phyloP scores from a whole-genome alignment of 1,139 yeast genomes.

The Geotrichum fermentans region DNA sequence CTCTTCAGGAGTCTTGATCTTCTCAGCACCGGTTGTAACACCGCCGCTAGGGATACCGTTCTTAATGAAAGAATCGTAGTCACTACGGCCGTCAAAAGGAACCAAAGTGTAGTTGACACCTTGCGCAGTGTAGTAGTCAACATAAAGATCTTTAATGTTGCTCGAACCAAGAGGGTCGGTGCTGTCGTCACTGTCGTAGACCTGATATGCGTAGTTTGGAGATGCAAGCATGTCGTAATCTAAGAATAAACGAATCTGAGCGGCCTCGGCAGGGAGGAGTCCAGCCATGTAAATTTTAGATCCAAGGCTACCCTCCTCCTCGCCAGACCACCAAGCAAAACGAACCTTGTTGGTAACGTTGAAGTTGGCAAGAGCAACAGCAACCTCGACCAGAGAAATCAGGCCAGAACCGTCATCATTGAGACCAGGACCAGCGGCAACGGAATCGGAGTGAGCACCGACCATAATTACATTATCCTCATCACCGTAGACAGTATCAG shows the following conservation, averaged over 20 bases:
- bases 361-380: slow-evolving; percentile 68
- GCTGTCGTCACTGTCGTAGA: slow-evolving; percentile 59
- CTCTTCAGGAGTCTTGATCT: slow-evolving; percentile 57
- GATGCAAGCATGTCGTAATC: slow-evolving; percentile 99
- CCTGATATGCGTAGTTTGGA: slow-evolving; percentile 84
- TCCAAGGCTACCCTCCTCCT: slow-evolving; percentile 91
- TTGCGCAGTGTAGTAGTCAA: slow-evolving; percentile 48
- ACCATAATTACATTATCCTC: slow-evolving; percentile 78
- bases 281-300: slow-evolving; percentile 68
- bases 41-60: slow-evolving; percentile 93
- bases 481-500: slow-evolving; percentile 80
- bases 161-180: slow-evolving; percentile 85
- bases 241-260: slow-evolving; percentile 81
- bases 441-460: slow-evolving; percentile 93
- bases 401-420: slow-evolving; percentile 95
- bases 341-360: slow-evolving; percentile 80
- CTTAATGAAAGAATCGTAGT: slow-evolving; percentile 87
- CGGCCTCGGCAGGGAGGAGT: slow-evolving; percentile 63
- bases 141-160: slow-evolving; percentile 59
- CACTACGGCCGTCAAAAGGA: slow-evolving; percentile 93
- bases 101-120: slow-evolving; percentile 74
- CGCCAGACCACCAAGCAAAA: slow-evolving; percentile 98
- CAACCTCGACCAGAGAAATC: slow-evolving; percentile 77
- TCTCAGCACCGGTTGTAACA: slow-evolving; percentile 92
- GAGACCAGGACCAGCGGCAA: slow-evolving; percentile 86